Conservation (phyloP, 148 eudicot genomes). For the Camellia japonica region DNA sequence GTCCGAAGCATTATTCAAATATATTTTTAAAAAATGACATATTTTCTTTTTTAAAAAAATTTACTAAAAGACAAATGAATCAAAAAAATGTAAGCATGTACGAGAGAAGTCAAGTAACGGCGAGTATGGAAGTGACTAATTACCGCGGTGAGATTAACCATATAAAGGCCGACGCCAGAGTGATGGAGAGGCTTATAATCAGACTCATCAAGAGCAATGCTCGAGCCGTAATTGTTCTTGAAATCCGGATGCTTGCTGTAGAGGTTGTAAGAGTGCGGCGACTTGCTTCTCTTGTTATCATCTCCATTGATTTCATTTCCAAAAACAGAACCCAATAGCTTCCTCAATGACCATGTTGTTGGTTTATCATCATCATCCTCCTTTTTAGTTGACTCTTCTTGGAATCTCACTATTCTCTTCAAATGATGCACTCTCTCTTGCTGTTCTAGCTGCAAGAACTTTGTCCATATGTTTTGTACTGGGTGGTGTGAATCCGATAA, state of each 20-base stretch:
- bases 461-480: conserved; percentile 13
- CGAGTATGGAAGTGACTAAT: background rate
- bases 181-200: conserved; percentile 51
- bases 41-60: too few species aligned
- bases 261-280: conserved; percentile 56
- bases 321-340: conserved; percentile 34
- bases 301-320: conserved; percentile 29
- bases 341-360: conserved; percentile 48
- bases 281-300: conserved; percentile 18
- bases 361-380: conserved; percentile 1
- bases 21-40: too few species aligned
- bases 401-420: conserved; percentile 31
- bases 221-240: conserved; percentile 69
- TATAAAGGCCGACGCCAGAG: conserved; percentile 55
- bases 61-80: background rate
- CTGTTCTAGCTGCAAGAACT: conserved; percentile 43
- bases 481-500: conserved; percentile 44
- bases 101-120: background rate
- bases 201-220: conserved; percentile 52
- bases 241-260: conserved; percentile 52
- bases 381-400: conserved; percentile 9
- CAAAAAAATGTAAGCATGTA: background rate
- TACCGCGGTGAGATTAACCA: conserved; percentile 88
- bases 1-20: too few species aligned
- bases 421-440: conserved; percentile 42